Base-by-base conservation (phyloP, 2,329 filamentous ascomycete genomes). In the Coniochaeta ligniaria region DNA sequence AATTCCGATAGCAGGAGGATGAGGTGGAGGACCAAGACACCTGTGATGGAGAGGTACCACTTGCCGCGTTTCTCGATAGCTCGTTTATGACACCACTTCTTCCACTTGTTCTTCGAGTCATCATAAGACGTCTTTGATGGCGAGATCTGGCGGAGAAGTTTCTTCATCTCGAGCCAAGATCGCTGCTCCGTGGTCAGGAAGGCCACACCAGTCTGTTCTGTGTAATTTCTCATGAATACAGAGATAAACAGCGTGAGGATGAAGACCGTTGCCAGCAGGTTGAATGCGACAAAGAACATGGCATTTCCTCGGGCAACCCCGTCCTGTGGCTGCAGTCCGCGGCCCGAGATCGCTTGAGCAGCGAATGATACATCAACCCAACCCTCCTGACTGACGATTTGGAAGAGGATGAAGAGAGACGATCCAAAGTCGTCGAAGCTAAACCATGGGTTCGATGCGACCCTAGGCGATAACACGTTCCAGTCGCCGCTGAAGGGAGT, bases 181-280 rank as follows among this genome's bases (percentile, higher is more conserved):
- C 95, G 88, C 72, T 99, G 95, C 68, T 99, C 95, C 0, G 93
- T 89, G 1, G 95, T 99, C 68, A 99, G 78, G 72, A 94, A 99
- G 2, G 95, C 95, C 50, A 99, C 95, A 1, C 95, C 95, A 0
- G 95, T 99, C 75, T 98, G 93, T 75, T 99, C 95, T 0, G 95
- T 99, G 75, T 99, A 99, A 73, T 97, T 99, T 63, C 95, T 91
- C 95, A 99, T 99, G 74, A 99, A 99, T 63, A 99, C 95, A 60
- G 95, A 98, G 56, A 99, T 96, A 74, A 99, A 99, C 70, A 99
- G 79, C 1, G 95, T 99, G 70, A 99, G 82, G 63, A 99, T 90
- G 75, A 99, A 99, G 65, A 99, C 94, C 0, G 95, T 95, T 35
- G 92, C 92, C 68, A 99, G 82, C 71, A 99, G 84, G 75, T 99